Conservation (phyloP, 495 filamentous ascomycete genomes). For the Letharia lupina region DNA sequence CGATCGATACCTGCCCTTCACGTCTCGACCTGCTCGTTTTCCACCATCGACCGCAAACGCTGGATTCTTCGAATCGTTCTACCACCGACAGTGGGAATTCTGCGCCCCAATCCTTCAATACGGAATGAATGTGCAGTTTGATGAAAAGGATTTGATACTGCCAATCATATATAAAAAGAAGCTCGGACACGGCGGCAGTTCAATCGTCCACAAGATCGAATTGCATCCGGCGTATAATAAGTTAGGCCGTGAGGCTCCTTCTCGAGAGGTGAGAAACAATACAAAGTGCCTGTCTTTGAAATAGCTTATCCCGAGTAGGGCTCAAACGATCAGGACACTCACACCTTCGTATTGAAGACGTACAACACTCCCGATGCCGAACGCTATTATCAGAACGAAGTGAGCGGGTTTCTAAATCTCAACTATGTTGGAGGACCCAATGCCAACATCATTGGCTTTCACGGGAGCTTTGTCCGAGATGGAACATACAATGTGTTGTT, state of each 20-base stretch:
- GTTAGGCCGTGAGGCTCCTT: neutral
- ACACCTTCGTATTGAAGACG: slow-evolving; percentile 36
- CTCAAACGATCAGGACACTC: slow-evolving; percentile 7
- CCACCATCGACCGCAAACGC: neutral
- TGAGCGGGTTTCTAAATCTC: slow-evolving; percentile 30
- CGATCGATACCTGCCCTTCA: slow-evolving; percentile 18
- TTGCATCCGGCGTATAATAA: slow-evolving; percentile 19
- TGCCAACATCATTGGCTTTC: slow-evolving; percentile 35
- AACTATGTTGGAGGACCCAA: slow-evolving; percentile 16
- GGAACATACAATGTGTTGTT: slow-evolving; percentile 36
- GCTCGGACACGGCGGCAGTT: slow-evolving; percentile 15
- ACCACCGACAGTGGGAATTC: slow-evolving; percentile 19
- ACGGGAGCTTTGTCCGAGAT: slow-evolving; percentile 36
- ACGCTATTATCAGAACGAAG: slow-evolving; percentile 31
- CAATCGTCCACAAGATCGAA: slow-evolving; percentile 15
- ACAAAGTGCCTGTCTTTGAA: no score
- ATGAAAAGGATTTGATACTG: slow-evolving; percentile 8
- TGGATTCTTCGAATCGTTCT: slow-evolving; percentile 15
- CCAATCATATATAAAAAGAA: slow-evolving; percentile 14
- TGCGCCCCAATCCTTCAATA: slow-evolving; percentile 15
- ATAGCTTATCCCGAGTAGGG: neutral
- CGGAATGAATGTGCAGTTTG: slow-evolving; percentile 9
- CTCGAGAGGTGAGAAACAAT: no score
- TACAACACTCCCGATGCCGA: slow-evolving; percentile 29
- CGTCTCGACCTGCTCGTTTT: slow-evolving; percentile 5